A percentile compares a stretch with the other conserved stretches of the same genome.
Conservation (phyloP, 2,329 filamentous ascomycete species). For the Alternaria rosae region DNA sequence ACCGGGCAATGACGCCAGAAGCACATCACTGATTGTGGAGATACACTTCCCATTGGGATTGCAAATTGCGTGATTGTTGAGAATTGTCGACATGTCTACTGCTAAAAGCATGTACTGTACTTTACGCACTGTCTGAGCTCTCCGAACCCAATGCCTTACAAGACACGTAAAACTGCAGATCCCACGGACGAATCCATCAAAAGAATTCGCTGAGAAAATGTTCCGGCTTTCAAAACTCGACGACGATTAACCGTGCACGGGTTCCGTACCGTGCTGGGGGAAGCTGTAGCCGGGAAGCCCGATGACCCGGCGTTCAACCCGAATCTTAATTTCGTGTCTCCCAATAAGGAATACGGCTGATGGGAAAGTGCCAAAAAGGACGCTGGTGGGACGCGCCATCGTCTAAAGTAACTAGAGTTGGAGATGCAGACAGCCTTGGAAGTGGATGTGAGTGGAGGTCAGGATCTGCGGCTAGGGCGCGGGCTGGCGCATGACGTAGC, state of each 20-base stretch:
- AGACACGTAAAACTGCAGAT: not conserved
- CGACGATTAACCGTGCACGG: not conserved
- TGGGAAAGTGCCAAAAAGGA: not conserved
- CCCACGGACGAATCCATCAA: not conserved
- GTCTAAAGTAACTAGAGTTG: not conserved
- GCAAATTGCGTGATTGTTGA: not conserved
- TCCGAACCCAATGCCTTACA: not conserved
- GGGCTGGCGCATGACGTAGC: conserved; percentile 8
- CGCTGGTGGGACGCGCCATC: not conserved
- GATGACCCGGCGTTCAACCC: not conserved
- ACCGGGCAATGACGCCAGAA: not conserved
- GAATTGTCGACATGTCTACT: not conserved
- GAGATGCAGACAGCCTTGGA: not conserved
- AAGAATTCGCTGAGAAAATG: not conserved
- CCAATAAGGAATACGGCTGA: conserved; percentile 5
- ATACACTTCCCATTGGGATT: not conserved
- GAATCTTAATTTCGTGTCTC: not conserved
- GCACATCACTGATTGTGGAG: not conserved
- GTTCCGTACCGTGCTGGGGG: not conserved
- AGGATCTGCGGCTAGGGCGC: conserved; percentile 5
- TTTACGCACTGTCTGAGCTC: not conserved
- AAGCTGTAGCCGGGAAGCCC: not conserved
- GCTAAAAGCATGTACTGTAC: not conserved
- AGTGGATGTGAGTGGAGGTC: not conserved
- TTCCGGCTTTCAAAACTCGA: not conserved